Evolutionary conservation across 1,284 basidiomycete genomes (phyloP).

Genomic region (Papiliotrema flavescens): DNA sequence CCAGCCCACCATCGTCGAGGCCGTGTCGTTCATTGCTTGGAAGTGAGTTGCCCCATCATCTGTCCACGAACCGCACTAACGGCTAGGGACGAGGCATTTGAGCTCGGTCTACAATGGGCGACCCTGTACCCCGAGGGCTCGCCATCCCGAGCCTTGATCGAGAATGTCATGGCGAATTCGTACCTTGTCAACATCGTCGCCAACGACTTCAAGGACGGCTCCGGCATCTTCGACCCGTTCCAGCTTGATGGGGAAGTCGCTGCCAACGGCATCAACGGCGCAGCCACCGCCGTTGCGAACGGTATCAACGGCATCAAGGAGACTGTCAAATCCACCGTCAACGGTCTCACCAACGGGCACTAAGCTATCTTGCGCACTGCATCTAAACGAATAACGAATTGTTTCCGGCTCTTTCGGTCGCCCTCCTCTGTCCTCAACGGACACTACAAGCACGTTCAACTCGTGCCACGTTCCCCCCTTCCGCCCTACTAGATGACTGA

Average conservation of each 20-base stretch:
- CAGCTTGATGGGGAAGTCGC: conserved; percentile 38
- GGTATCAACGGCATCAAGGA: conserved; percentile 3
- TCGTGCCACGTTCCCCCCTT: neutral
- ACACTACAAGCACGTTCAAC: neutral
- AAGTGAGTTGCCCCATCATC: conserved; percentile 24
- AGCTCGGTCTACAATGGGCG: conserved; percentile 92
- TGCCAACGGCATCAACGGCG: neutral
- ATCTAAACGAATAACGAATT: neutral
- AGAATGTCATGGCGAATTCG: conserved; percentile 70
- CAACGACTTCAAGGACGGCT: conserved; percentile 84
- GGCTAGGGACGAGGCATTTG: conserved; percentile 83
- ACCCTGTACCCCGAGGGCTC: conserved; percentile 78
- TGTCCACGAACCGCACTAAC: conserved; percentile 19
- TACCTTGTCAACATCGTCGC: conserved; percentile 97
- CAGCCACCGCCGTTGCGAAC: neutral
- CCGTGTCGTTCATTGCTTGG: conserved; percentile 53
- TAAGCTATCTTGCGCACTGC: neutral
- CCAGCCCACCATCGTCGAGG: conserved; percentile 90
- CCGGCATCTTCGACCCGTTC: conserved; percentile 86
- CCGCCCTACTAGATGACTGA: neutral
- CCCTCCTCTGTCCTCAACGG: conserved; percentile 3
- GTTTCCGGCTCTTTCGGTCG: neutral
- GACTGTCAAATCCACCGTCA: neutral
- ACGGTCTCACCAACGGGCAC: conserved; percentile 1
- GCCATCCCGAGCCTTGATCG: conserved; percentile 70